phyloP scores from a whole-genome alignment of 83 land plant species.

The Isoetes engelmannii region DNA sequence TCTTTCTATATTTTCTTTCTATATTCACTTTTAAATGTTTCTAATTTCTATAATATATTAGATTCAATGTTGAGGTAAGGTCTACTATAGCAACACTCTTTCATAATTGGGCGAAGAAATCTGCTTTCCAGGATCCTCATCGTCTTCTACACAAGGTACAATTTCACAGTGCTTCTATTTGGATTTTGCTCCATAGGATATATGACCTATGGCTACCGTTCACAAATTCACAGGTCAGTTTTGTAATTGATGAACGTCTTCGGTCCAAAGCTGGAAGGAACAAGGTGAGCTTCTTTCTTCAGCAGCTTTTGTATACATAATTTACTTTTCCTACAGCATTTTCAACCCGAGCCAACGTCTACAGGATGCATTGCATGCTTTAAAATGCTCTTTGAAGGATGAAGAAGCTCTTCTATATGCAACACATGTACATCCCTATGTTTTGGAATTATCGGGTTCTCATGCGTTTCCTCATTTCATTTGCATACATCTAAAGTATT shows the following conservation, averaged over 20 bases:
- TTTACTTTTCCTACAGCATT: neutral
- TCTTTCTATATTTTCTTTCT: no score
- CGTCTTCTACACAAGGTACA: constrained; percentile 58
- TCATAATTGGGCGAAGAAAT: constrained; percentile 61
- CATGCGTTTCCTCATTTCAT: constrained; percentile 7
- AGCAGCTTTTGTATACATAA: neutral
- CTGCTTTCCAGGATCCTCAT: constrained; percentile 54
- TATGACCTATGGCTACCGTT: neutral
- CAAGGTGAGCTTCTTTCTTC: constrained; percentile 29
- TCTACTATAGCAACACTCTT: constrained; percentile 46
- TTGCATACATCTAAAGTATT: neutral
- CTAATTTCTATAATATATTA: neutral
- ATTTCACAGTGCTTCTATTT: neutral
- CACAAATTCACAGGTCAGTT: constrained; percentile 39
- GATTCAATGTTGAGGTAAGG: constrained; percentile 48
- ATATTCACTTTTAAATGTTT: no score
- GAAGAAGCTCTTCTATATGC: constrained; percentile 40
- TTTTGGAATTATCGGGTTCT: neutral
- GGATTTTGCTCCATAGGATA: neutral
- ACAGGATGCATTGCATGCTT: constrained; percentile 40
- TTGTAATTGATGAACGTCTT: constrained; percentile 54
- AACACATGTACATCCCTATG: constrained; percentile 29
- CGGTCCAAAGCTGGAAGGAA: constrained; percentile 31
- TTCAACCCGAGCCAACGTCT: neutral
- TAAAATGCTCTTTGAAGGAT: constrained; percentile 39